These are phyloP conservation scores for Alternaria rosae DNA, from an alignment of 2,329 filamentous ascomycete genomes.

Conservation along the genomic window DNA sequence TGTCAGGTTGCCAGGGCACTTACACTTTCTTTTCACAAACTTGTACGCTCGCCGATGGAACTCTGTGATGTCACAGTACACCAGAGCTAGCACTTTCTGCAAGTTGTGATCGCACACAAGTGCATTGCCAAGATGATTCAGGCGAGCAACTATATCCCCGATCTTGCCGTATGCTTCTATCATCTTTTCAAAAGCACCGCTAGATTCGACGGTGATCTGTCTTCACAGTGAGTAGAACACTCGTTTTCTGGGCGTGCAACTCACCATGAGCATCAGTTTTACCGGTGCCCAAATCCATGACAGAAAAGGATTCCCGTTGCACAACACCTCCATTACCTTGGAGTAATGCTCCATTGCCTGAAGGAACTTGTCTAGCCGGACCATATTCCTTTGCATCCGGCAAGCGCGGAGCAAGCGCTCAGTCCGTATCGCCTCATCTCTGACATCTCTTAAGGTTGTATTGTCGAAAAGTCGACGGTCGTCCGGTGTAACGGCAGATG, in stretches of 20 bases:
- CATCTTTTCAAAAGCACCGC: background rate
- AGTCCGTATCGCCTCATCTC: conserved; percentile 36
- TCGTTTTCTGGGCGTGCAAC: background rate
- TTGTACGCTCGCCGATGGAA: conserved; percentile 1
- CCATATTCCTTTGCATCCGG: conserved; percentile 52
- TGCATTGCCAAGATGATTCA: background rate
- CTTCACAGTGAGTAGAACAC: background rate
- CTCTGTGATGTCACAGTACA: background rate
- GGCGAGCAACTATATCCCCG: background rate
- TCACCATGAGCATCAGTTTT: conserved; percentile 23
- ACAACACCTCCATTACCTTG: conserved; percentile 51
- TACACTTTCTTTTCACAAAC: background rate
- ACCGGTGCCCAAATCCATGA: conserved; percentile 54
- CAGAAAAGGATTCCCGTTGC: conserved; percentile 57
- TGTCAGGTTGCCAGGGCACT: background rate
- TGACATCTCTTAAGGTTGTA: conserved; percentile 50
- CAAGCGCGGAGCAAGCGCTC: conserved; percentile 52
- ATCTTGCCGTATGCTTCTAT: conserved; percentile 5
- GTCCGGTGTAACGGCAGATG: conserved; percentile 8
- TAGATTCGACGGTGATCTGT: conserved; percentile 2
- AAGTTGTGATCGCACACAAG: conserved; percentile 3
- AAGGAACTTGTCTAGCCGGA: conserved; percentile 54
- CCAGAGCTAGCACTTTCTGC: background rate
- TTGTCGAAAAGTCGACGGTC: conserved; percentile 13
- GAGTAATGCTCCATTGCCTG: conserved; percentile 45